Evolutionary conservation across 345 rosid genomes (phyloP), one percentile per base, ranked within the genome.

Genomic region (Turnera subulata): DNA sequence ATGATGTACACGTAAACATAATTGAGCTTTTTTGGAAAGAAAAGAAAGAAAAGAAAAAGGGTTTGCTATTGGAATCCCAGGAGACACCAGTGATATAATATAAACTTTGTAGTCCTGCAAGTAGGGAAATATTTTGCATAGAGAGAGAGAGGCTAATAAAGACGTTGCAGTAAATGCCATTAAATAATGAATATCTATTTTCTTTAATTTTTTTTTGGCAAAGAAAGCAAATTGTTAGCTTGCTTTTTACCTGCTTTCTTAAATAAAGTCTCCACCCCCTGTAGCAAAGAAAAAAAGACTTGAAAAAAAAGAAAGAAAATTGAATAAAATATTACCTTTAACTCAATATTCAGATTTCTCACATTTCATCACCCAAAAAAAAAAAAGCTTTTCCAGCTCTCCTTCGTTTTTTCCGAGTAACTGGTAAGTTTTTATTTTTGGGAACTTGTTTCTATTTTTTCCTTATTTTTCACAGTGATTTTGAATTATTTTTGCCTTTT

Each of bases 401-500:
- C 56, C 56, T 14, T 23, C n/a, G 13, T 14, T 37, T 64, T 56
- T 63, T 39, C 55, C n/a, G 14, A 55, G 23, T 64, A 46, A 46
- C 24, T 26, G 62, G 68, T 49, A 20, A 55, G 67, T 64, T 49
- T 56, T 25, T 45, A 13, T 22, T 8, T 11, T 14, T 22, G 35
- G 35, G 45, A 17, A 6, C 2, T 0, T 15, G 16, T 45, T 33
- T 12, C 4, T 14, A 2, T 6, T 15, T 54, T 63, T 43, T 22
- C 25, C 25, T 16, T 6, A 40, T 5, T 9, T 46, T 63, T 13
- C 11, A 17, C 2, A 2, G 20, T 9, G 5, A 33, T 4, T 22
- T 29, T 29, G 14, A 10, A 24, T 25, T 45, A n/a, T 16, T 39
- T 43, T 53, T 8, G 9, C 38, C n/a, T 23, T 53, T 55, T 46